Evolutionary conservation across 2,329 filamentous ascomycete genomes (phyloP), one percentile per base, ranked within the genome.

Genomic region (Juglanconis juglandina): DNA sequence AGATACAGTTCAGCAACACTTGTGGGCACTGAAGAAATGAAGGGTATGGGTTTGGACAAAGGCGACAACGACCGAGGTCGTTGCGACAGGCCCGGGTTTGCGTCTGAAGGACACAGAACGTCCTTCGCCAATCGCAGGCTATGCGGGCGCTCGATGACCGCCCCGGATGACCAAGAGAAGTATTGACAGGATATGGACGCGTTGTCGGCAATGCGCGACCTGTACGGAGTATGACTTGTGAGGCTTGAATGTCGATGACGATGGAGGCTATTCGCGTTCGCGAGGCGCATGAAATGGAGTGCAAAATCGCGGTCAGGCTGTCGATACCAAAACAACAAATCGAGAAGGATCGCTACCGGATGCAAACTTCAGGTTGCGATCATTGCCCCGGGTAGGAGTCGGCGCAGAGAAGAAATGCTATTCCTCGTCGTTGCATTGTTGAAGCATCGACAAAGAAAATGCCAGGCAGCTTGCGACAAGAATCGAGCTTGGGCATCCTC

Each of bases 1-100:
- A 44, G 34, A 50, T 24, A 55, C 51, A 56, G 58, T 37, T 60
- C 51, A 61, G 59, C 58, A 58, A 63, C 61, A 63, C 61, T 63
- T 63, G 61, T 63, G 48, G 52, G 58, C 58, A 63, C 54, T 63
- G 58, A 52, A 53, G 13, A 32, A 39, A 35, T 7, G 39, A 37
- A 39, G 42, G 30, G 55, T 37, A 37, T 24, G 14, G 34, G 44
- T 41, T 55, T n/a, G 42, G 53, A 33, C 44, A 48, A 35, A 48
- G 41, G 51, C 58, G 42, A 63, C 61, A 61, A 63, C 61, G 61
- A 55, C 49, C 39, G 10, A 49, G 34, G 57, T 35, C 58, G 61
- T 63, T 63, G 61, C 41, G 39, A 55, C 35, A 44, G 58, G 37
- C 33, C 24, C 37, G 17, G 10, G 42, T 46, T 56, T 30, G 11